Evolutionary conservation across 495 filamentous ascomycete genomes (phyloP), one percentile per base, ranked within the genome.

Genomic region (Lasiosphaeriaceae sp.): DNA sequence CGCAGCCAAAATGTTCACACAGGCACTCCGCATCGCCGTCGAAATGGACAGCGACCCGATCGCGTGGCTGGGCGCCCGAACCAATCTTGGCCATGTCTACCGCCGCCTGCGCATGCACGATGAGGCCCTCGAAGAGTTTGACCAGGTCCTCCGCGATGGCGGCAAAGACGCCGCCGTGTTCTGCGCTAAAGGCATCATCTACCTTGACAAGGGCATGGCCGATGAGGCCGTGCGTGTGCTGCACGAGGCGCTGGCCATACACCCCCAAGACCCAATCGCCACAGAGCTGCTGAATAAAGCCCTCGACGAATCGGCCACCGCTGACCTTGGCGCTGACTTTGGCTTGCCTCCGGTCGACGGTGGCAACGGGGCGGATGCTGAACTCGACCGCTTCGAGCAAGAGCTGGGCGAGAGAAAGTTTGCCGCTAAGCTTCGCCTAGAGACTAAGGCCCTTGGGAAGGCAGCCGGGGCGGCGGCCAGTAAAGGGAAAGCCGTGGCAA

Each of bases 81-180:
- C 89, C 5, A 97, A 97, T 58, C 77, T 98, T 24, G 94, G 83
- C 2, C 95, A 98, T 66, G 90, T 92, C 0, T 84, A 90, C 55
- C 83, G 94, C 16, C 86, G 91, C 7, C 64, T 87, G 52, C 80
- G 86, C n/a, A 75, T 80, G 47, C 80, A 87, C 60, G 78, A 86
- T 17, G 81, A 88, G 26, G 88, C 93, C 0, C 78, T 97, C 5
- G 76, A 76, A 1, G 81, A 92, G 65, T 96, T 95, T 51, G 84
- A 91, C 47, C 85, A 90, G 61, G 92, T 96, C 63, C 80, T 92
- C 24, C 78, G 89, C 6, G 81, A 88, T 31, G 88, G 89, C 29
- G 86, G 87, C 4, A 87, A 85, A 31, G 86, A 92, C 45, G 80
- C 85, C 2, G 81, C 83, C 20, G 74, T 88, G n/a, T 86, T 88